These are phyloP conservation scores for Pestalotiopsis sp. DNA, from an alignment of 2,329 filamentous ascomycete species.

Conservation along the genomic window DNA sequence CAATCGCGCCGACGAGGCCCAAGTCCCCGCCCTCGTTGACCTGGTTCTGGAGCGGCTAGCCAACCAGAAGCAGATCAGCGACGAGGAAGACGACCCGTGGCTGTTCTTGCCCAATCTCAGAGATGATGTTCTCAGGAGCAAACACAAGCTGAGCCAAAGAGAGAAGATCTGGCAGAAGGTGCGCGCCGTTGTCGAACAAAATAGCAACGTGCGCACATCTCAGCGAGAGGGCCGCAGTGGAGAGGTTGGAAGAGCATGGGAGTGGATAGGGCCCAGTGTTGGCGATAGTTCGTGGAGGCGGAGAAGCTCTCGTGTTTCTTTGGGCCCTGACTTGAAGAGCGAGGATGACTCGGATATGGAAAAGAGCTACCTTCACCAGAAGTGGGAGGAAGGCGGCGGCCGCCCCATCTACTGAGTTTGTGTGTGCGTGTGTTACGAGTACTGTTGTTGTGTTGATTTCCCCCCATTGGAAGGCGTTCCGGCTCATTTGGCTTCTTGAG, in stretches of 20 bases:
- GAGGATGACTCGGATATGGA: constrained; percentile 28
- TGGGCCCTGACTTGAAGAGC: constrained; percentile 38
- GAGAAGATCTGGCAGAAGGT: constrained; percentile 85
- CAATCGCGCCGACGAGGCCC: constrained; percentile 64
- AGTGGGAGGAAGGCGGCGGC: constrained; percentile 38
- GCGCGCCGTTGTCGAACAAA: constrained; percentile 82
- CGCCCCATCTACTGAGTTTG: constrained; percentile 34
- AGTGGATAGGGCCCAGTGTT: constrained; percentile 64
- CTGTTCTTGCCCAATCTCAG: constrained; percentile 86
- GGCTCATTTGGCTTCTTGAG: background rate
- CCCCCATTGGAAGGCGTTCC: background rate
- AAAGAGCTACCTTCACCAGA: constrained; percentile 31
- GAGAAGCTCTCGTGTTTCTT: constrained; percentile 53
- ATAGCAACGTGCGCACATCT: constrained; percentile 82
- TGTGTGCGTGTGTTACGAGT: background rate
- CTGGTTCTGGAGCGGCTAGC: constrained; percentile 82
- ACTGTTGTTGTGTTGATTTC: background rate
- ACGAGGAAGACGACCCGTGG: constrained; percentile 70
- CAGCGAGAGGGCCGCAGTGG: constrained; percentile 68
- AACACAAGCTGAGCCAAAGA: constrained; percentile 74
- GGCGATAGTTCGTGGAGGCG: constrained; percentile 46
- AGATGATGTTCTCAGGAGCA: constrained; percentile 83
- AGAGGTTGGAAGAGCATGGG: constrained; percentile 67
- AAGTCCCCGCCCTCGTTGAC: constrained; percentile 80
- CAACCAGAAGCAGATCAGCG: constrained; percentile 75